Conservation (phyloP, 495 filamentous ascomycete genomes). For the Articulospora tetracladia region DNA sequence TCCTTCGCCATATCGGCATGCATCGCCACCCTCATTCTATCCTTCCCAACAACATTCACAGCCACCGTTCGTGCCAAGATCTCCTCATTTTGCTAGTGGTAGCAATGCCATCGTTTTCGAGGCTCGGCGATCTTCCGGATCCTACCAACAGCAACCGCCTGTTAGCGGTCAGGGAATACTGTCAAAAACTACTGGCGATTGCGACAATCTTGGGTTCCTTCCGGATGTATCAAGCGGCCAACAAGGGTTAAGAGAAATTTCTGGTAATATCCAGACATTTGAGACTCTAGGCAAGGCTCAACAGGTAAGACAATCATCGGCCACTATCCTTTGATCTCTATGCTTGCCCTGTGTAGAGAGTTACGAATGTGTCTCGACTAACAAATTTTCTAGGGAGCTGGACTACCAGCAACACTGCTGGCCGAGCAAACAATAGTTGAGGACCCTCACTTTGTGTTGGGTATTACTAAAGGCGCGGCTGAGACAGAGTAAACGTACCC, state of each 20-base stretch:
- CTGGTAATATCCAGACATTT: not conserved
- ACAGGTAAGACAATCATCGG: not conserved
- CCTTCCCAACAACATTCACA: too few relatives aligned
- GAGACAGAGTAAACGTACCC: constrained; percentile 13
- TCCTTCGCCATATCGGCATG: not conserved
- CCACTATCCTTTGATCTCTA: too few relatives aligned
- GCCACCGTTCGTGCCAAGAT: not conserved
- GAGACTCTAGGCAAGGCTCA: not conserved
- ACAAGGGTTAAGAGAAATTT: not conserved
- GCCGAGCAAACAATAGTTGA: not conserved
- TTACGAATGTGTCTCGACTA: not conserved
- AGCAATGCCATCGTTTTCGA: constrained; percentile 8
- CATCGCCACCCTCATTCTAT: not conserved
- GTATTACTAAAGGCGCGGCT: constrained; percentile 1
- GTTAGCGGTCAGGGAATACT: not conserved
- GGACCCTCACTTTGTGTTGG: constrained; percentile 18
- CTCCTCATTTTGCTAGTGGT: not conserved
- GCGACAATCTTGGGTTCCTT: not conserved
- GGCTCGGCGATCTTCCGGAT: not conserved
- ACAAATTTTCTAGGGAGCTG: not conserved
- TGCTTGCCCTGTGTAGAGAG: too few relatives aligned
- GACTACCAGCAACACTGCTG: not conserved
- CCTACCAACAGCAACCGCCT: not conserved
- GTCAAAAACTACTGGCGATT: not conserved
- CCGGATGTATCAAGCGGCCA: not conserved